Evolutionary conservation across 768 basidiomycete species (phyloP).

Genomic region (Lactifluus piperatus): DNA sequence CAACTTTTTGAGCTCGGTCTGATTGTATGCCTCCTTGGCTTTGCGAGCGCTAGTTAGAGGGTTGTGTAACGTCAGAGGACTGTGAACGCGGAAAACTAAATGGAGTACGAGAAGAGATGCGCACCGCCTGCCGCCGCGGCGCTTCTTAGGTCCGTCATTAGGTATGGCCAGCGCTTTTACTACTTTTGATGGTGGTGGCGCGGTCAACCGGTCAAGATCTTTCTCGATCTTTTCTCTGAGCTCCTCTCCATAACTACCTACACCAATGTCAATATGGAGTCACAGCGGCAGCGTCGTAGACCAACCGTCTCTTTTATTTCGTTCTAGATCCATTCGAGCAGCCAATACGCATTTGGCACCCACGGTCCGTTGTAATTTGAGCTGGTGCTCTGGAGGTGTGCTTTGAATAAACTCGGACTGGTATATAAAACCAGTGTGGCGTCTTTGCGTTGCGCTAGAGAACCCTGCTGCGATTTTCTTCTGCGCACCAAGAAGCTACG

Average conservation of each 20-base stretch:
- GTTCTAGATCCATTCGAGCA: constrained; percentile 89
- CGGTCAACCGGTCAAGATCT: constrained; percentile 82
- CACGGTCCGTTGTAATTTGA: constrained; percentile 88
- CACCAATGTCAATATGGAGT: background rate
- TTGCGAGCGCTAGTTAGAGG: constrained; percentile 66
- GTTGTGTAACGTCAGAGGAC: background rate
- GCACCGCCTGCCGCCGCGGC: constrained; percentile 90
- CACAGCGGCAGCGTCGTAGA: background rate
- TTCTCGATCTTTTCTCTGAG: constrained; percentile 87
- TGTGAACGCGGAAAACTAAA: background rate
- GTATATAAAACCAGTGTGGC: constrained; percentile 96
- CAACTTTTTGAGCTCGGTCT: constrained; percentile 92
- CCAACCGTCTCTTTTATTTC: constrained; percentile 71
- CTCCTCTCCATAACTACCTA: constrained; percentile 72
- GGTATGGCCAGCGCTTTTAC: constrained; percentile 90
- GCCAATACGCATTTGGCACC: constrained; percentile 88
- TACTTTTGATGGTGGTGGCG: constrained; percentile 91
- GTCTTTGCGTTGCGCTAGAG: constrained; percentile 75
- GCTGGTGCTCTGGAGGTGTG: constrained; percentile 82
- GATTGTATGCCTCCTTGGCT: constrained; percentile 96
- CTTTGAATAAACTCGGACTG: constrained; percentile 83
- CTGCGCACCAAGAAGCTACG: constrained; percentile 86
- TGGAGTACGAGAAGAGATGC: constrained; percentile 18
- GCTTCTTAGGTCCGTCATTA: constrained; percentile 91
- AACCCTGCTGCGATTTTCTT: constrained; percentile 90